Base-by-base conservation (phyloP, 148 eudicot genomes). In the Mesembryanthemum crystallinum region DNA sequence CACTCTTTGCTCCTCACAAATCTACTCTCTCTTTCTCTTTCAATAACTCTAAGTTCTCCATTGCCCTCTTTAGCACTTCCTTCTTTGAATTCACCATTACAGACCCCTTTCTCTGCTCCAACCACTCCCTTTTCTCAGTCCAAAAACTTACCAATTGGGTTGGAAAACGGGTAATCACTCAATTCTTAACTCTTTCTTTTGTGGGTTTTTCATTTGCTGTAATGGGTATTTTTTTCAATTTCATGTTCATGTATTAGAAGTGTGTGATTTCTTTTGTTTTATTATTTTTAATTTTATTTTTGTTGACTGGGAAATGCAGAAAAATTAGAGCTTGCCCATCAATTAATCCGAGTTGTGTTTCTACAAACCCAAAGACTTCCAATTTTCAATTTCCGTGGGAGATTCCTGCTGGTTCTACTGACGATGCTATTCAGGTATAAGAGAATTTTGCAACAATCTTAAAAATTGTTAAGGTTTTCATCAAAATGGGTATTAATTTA, bases 81-180 rank as follows among this genome's bases (percentile, higher is more conserved):
- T 82, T 85, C 89, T 23, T 74, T 79, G 52, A 86, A 69, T 64
- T 81, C 92, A 30, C 83, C 78, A 52, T 84, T 84, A 37, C 75
- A 69, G 54, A 15, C 90, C 51, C 73, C 83, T 72, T 61, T 45
- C 12, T 37, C 78, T 14, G 69, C 87, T 37, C 77, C 91, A 20
- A 87, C 93, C 78, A 92, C 97, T 63, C 98, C 98, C 1, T 94
- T 94, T 69, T 87, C 98, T 21, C 96, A 94, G 79, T 74, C 98
- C 78, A 89, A 92, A 87, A 90, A 94, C 77, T 83, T 94, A 83
- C 87, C 88, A 6, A 64, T 87, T 27, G 98, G 98, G 4, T 79
- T 92, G 80, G 97, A 94, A 78, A 87, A 86, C 81, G 98, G 98
- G 98, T 93, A 93, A 55, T n/a, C 3, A 8, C 64, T 65, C 23